These are phyloP conservation scores for Corniculantispora saksenae DNA, from an alignment of 2,329 filamentous ascomycete genomes.

Conservation along the genomic window DNA sequence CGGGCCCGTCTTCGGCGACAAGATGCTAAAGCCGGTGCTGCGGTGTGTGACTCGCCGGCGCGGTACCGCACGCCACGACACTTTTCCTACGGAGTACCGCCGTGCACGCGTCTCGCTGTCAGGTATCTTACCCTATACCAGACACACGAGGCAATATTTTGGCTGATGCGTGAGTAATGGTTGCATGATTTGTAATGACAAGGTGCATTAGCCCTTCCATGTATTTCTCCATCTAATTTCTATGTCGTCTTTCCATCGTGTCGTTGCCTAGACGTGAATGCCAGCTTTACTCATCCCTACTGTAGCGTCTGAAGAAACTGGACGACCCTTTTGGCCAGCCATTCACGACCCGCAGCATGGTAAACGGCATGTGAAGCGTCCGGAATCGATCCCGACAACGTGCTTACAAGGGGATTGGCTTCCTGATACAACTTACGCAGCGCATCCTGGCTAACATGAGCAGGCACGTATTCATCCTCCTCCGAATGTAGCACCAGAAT, in stretches of 20 bases:
- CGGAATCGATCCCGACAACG: slow-evolving; percentile 54
- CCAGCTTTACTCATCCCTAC: background rate
- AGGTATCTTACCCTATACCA: background rate
- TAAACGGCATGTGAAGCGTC: slow-evolving; percentile 54
- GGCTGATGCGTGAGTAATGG: background rate
- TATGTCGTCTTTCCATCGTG: background rate
- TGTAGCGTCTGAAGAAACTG: slow-evolving; percentile 43
- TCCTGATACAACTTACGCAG: slow-evolving; percentile 60
- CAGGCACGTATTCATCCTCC: slow-evolving; percentile 66
- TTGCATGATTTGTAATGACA: background rate
- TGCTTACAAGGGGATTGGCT: slow-evolving; percentile 47
- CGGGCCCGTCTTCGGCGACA: background rate
- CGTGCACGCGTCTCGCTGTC: background rate
- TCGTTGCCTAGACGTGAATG: too few relatives aligned
- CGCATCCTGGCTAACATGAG: slow-evolving; percentile 55
- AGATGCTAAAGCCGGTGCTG: slow-evolving; percentile 8
- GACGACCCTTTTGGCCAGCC: slow-evolving; percentile 50
- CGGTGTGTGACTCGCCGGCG: background rate
- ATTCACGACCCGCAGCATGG: slow-evolving; percentile 46
- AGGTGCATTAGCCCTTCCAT: background rate
- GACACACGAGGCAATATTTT: background rate
- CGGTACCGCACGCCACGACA: background rate
- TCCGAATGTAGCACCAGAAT: slow-evolving; percentile 67
- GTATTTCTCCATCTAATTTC: background rate
- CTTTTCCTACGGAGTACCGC: background rate